These are phyloP conservation scores for Hysterium pulicare DNA, from an alignment of 2,329 filamentous ascomycete species.

Conservation along the genomic window DNA sequence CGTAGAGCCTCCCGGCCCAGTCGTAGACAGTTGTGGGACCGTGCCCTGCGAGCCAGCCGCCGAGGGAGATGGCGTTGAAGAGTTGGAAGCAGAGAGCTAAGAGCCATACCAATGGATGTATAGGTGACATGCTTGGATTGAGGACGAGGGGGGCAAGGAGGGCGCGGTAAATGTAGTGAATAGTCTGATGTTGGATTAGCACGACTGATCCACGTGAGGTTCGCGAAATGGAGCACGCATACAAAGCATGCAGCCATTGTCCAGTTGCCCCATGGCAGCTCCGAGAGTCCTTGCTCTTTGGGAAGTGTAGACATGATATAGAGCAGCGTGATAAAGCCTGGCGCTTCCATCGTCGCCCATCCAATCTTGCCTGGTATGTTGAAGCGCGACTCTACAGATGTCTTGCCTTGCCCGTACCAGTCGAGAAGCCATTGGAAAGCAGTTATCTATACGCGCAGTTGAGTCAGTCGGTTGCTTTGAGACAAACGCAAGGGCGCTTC, in stretches of 20 bases:
- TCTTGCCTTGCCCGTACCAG: conserved; percentile 92
- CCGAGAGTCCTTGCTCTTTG: conserved; percentile 51
- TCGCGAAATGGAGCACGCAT: conserved; percentile 21
- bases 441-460: conserved; percentile 57
- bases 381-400: conserved; percentile 67
- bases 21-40: conserved; percentile 61
- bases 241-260: conserved; percentile 67
- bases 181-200: conserved; percentile 47
- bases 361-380: conserved; percentile 87
- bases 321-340: conserved; percentile 71
- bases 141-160: conserved; percentile 73
- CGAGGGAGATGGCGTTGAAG: conserved; percentile 73
- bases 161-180: conserved; percentile 91
- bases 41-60: conserved; percentile 78
- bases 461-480: conserved; percentile 3
- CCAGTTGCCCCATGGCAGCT: conserved; percentile 73
- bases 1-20: conserved; percentile 45
- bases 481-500: neutral
- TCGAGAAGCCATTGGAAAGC: conserved; percentile 67
- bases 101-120: conserved; percentile 66
- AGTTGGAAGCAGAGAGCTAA: conserved; percentile 72
- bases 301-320: conserved; percentile 75
- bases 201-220: neutral
- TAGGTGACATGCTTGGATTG: conserved; percentile 89
- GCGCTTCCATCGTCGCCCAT: conserved; percentile 86